These are phyloP conservation scores for Aspergillus jensenii DNA, from an alignment of 2,329 filamentous ascomycete species.

Conservation along the genomic window DNA sequence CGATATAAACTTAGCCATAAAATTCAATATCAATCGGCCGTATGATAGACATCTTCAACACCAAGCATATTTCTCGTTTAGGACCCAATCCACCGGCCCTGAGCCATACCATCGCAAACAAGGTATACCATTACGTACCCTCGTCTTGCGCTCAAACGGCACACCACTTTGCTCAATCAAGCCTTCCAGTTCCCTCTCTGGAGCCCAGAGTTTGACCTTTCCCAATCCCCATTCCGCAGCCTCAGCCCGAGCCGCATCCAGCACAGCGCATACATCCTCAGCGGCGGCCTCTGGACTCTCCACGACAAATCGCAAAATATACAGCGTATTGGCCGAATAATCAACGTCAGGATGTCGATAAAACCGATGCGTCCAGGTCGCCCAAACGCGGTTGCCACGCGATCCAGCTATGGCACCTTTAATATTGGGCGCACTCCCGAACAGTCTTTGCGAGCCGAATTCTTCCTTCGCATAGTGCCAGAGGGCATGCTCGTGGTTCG, in stretches of 20 bases:
- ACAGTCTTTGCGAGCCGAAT: constrained; percentile 18
- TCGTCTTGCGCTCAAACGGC: neutral
- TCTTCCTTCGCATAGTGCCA: constrained; percentile 26
- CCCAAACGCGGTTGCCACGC: constrained; percentile 21
- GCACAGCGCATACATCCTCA: constrained; percentile 2
- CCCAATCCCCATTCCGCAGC: constrained; percentile 22
- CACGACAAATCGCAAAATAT: constrained; percentile 3
- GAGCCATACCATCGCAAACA: constrained; percentile 22
- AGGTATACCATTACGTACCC: constrained; percentile 14
- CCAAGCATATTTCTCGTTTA: constrained; percentile 35
- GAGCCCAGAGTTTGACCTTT: constrained; percentile 23
- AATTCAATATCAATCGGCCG: neutral
- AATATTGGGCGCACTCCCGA: constrained; percentile 8
- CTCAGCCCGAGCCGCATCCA: constrained; percentile 21
- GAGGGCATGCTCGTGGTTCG: constrained; percentile 23
- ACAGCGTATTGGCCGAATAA: neutral
- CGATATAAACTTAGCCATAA: neutral
- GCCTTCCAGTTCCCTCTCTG: constrained; percentile 9
- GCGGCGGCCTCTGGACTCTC: neutral
- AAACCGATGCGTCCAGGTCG: constrained; percentile 25
- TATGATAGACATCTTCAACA: constrained; percentile 12
- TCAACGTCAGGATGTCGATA: constrained; percentile 14
- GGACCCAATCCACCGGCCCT: constrained; percentile 24
- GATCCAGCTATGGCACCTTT: constrained; percentile 23
- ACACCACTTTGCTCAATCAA: neutral